A percentile compares a stretch with the other conserved stretches of the same genome.
Evolutionary conservation across 73 alveolate genomes (phyloP).

Genomic region (Paramecium biaurelia): DNA sequence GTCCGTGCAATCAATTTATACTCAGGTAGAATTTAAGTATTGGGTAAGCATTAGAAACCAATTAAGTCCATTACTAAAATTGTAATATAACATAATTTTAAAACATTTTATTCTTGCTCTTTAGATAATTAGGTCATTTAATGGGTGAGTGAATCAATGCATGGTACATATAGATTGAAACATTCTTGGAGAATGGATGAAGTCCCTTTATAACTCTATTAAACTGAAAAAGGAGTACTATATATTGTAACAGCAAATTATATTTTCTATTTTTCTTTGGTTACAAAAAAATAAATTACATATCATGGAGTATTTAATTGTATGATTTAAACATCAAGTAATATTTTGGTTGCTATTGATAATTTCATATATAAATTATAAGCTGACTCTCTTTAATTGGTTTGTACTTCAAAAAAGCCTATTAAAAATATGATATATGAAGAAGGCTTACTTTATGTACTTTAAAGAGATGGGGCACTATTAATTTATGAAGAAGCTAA

Average conservation of each 20-base stretch:
- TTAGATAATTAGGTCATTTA: neutral
- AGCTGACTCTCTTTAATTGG: neutral
- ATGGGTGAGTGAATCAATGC: slow-evolving; percentile 51
- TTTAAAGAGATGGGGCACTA: neutral
- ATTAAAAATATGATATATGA: slow-evolving; percentile 29
- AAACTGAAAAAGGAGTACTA: slow-evolving; percentile 36
- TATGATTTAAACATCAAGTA: neutral
- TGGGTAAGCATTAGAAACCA: neutral
- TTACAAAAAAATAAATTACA: neutral
- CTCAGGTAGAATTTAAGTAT: slow-evolving; percentile 11
- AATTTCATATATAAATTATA: neutral
- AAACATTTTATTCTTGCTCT: slow-evolving; percentile 4
- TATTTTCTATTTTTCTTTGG: neutral
- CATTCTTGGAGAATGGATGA: slow-evolving; percentile 45
- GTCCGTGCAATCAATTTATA: neutral
- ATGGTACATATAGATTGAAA: neutral
- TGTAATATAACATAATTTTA: slow-evolving; percentile 5
- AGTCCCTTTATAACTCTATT: neutral
- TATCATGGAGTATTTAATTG: neutral
- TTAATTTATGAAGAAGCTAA: neutral
- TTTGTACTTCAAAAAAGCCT: neutral
- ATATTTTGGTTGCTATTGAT: slow-evolving; percentile 19
- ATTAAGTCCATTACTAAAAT: slow-evolving; percentile 8
- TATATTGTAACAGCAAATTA: slow-evolving; percentile 36
- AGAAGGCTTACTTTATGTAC: slow-evolving; percentile 3